A percentile compares a stretch with the other conserved stretches of the same genome.
These are phyloP conservation scores for Cyclanthera cordifolia DNA, from an alignment of 306 rosid genomes.

Conservation along the genomic window DNA sequence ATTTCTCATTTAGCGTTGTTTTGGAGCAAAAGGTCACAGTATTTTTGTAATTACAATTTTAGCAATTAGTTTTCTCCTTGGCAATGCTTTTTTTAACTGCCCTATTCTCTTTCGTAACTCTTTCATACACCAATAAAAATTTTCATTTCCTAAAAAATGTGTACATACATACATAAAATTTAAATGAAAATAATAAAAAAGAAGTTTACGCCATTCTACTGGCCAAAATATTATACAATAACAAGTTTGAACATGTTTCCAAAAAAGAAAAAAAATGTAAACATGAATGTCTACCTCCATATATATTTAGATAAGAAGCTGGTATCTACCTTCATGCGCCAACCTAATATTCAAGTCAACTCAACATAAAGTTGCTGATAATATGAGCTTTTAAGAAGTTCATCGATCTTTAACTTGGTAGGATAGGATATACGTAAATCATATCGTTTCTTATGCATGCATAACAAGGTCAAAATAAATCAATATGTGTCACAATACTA, in stretches of 20 bases:
- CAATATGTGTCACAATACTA: background rate
- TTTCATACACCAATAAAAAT: no score
- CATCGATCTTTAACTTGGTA: background rate
- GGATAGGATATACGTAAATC: background rate
- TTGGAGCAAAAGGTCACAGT: no score
- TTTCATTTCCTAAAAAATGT: no score
- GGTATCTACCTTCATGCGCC: background rate
- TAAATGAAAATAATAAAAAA: background rate
- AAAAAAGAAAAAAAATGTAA: background rate
- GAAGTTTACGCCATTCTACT: background rate
- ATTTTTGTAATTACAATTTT: no score
- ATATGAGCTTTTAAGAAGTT: background rate
- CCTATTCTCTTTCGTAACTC: no score
- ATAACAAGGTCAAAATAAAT: background rate
- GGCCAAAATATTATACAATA: background rate
- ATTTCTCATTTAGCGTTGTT: no score
- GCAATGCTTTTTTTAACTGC: no score
- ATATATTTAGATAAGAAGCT: background rate
- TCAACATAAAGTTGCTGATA: background rate
- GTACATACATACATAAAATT: background rate
- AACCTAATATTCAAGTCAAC: background rate
- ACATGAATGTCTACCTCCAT: background rate
- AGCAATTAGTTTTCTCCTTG: no score
- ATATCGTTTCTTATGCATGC: background rate
- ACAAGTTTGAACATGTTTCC: background rate